Evolutionary conservation across 495 filamentous ascomycete genomes (phyloP), one percentile per base, ranked within the genome.

Genomic region (Neurospora pannonica): DNA sequence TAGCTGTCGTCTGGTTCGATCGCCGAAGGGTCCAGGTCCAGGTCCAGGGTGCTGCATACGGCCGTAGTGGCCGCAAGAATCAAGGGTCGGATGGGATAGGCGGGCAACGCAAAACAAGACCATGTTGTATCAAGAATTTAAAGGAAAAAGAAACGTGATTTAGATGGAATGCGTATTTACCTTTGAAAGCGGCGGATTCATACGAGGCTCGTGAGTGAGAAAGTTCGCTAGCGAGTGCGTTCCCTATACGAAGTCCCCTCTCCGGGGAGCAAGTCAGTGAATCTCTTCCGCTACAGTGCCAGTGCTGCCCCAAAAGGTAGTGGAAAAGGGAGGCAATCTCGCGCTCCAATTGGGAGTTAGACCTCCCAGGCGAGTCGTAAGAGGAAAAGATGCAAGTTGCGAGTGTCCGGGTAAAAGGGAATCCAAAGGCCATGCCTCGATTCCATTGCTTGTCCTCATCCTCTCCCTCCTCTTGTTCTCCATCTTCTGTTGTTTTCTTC

Each of bases 141-240:
- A 72, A 69, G 73, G 38, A 36, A 71, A 70, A 31, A 67, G 31
- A 24, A 72, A 43, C 15, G 71, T 69, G 34, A 39, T n/a, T 9
- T 5, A 9, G 28, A 34, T 8, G 28, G 31, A 62, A 69, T 28
- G 48, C 39, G 71, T 48, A 43, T 67, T 67, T 85, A 86, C 85
- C 85, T 86, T 86, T 42, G 81, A 81, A 74, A 84, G 81, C 84
- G 82, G 84, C 80, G 82, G 81, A 85, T 85, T 86, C 85, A 86
- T 86, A 77, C 83, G 83, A 81, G 78, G 79, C 75, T 79, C 81
- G 67, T 71, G 72, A 48, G 72, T 67, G 34, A 77, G 73, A 48
- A 72, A 75, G 67, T 75, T 62, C 60, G 69, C 62, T 71, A 77
- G 67, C 71, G 76, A 46, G 71, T 80, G 76, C 77, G 67, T 75